These are phyloP conservation scores for Beauveria sp. DNA, from an alignment of 2,329 filamentous ascomycete species.

Conservation along the genomic window DNA sequence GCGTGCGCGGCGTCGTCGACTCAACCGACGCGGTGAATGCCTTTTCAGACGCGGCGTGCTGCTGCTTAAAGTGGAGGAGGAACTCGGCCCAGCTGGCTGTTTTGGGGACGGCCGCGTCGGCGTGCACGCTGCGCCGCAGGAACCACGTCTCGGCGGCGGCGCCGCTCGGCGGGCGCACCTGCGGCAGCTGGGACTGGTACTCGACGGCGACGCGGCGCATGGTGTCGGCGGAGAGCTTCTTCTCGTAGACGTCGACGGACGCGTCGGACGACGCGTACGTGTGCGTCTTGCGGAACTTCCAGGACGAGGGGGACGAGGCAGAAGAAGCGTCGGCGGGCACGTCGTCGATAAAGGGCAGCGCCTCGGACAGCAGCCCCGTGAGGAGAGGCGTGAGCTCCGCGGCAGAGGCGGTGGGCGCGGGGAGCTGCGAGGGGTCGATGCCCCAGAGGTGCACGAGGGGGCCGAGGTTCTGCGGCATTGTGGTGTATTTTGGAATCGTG, in stretches of 20 bases:
- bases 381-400: conserved; percentile 45
- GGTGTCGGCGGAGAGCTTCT: conserved; percentile 37
- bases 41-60: conserved; percentile 32
- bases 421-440: conserved; percentile 40
- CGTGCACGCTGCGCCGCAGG: conserved; percentile 55
- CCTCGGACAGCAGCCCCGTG: conserved; percentile 46
- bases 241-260: conserved; percentile 45
- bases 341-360: conserved; percentile 48
- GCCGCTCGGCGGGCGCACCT: conserved; percentile 15
- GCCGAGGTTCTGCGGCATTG: conserved; percentile 20
- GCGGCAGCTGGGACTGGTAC: conserved; percentile 20
- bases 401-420: conserved; percentile 28
- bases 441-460: conserved; percentile 49
- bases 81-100: conserved; percentile 61
- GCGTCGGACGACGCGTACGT: conserved; percentile 40
- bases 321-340: conserved; percentile 32
- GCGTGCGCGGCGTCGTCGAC: conserved; percentile 27
- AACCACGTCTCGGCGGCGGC: conserved; percentile 50
- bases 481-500: not conserved
- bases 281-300: conserved; percentile 45
- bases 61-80: conserved; percentile 46
- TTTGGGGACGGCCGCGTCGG: conserved; percentile 38
- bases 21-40: conserved; percentile 32
- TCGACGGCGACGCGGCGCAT: conserved; percentile 31
- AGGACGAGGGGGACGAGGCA: conserved; percentile 24